Base-by-base conservation (phyloP, 805 yeast species). In the Metschnikowia lunata region DNA sequence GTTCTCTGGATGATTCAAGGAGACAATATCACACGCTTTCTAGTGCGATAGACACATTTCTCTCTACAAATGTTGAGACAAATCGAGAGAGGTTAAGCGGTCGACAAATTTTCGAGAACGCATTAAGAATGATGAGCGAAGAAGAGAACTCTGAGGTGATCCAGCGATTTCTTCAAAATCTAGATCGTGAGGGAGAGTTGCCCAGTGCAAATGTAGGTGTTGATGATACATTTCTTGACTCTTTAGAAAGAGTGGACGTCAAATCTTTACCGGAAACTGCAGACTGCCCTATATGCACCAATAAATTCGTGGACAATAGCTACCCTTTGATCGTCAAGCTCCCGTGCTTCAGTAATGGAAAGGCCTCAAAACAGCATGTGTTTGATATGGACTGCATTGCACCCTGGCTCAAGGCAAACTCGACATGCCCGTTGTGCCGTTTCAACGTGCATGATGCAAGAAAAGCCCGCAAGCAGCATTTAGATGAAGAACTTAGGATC, bases 351-450 rank as follows among this genome's bases (percentile, higher is more conserved):
- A 59, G 66, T 7, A 63, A 62, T 39, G 59, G 57, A 26, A 50
- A 39, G 34, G 47, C 57, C 30, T 43, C 59, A 12, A 64, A 58
- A 37, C 74, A 70, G 31, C 98, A 90, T 62, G 74, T 74, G 34
- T 90, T 86, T 63, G 98, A 90, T 60, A 69, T 89, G 51, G 97
- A 91, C 53, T 90, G 97, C 61, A 81, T 91, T 32, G 83, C 85
- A 0, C 93, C 95, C 0, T 90, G 98, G 98, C 70, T 91, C 41
- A 78, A 79, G 50, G 69, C 80, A 40, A 80, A 84, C 54, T 68
- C 76, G 1, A 83, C 88, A 0, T 90, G 98, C 58, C 98, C 98
- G 0, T 63, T 91, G 56, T 91, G 97, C 59, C 72, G 98, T 51
- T 79, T 76, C 48, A 83, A 88, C 57, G 78, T 90, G 26, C 60